A percentile compares a stretch with the other conserved stretches of the same genome.
Conservation (phyloP, 352 stramenopile species). For the Globisporangium apiculatum region DNA sequence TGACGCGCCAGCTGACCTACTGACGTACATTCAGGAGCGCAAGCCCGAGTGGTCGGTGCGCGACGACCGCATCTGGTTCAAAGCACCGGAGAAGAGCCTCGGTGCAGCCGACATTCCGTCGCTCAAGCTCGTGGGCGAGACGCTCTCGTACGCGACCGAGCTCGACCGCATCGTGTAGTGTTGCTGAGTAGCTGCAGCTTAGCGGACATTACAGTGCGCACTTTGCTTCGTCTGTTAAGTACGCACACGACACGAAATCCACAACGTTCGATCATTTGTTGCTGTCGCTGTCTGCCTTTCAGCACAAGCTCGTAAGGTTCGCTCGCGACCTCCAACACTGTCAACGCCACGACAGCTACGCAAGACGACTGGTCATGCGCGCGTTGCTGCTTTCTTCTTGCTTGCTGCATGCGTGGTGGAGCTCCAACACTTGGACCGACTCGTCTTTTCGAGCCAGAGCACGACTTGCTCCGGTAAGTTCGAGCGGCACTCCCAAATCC, state of each 20-base stretch:
- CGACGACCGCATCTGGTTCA: constrained; percentile 85
- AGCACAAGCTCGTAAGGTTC: too few species aligned
- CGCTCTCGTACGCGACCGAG: constrained; percentile 94
- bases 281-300: too few species aligned
- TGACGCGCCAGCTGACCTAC: constrained; percentile 67
- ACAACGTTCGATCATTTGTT: too few species aligned
- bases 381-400: constrained; percentile 31
- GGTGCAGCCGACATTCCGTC: constrained; percentile 90
- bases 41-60: constrained; percentile 90
- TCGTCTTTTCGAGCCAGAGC: constrained; percentile 68
- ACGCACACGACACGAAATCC: too few species aligned
- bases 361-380: constrained; percentile 8
- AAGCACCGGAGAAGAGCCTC: constrained; percentile 81
- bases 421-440: constrained; percentile 12
- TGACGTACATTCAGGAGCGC: constrained; percentile 81
- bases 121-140: constrained; percentile 93
- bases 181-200: too few species aligned
- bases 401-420: background rate
- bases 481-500: constrained; percentile 48
- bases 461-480: constrained; percentile 47
- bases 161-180: constrained; percentile 90
- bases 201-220: too few species aligned
- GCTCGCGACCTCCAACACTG: too few species aligned
- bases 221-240: too few species aligned
- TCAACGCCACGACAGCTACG: too few species aligned